Base-by-base conservation (phyloP, 2,329 filamentous ascomycete species). In the Fusarium brevicatenulatum region DNA sequence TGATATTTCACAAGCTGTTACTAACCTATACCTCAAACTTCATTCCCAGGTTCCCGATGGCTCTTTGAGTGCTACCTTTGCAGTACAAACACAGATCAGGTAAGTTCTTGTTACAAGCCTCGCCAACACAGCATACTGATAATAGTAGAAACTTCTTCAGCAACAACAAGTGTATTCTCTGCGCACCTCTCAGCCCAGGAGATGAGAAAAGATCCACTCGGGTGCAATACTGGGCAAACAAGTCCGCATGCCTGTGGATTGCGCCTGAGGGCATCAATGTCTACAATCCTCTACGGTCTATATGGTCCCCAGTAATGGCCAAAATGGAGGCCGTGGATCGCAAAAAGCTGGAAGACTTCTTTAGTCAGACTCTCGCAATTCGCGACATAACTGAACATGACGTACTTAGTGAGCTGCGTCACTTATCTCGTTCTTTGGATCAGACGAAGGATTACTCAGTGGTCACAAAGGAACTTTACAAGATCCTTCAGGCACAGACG, bases 111-210 rank as follows among this genome's bases (percentile, higher is more conserved):
- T 12, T 12, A 1, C 6, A 5, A 10, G 11, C 12, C 36, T 40
- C 1, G 12, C 4, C 7, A 18, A 7, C 2, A 0, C 3, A 10
- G 4, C 13, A 9, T 15, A 13, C 19, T 37, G 9, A 57, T 5
- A 0, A 28, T 4, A 16, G 3, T 3, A 49, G 55, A 13, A 47
- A n/a, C 5, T 58, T n/a, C 4, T 12, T 58, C 7, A 11, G 0
- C 7, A n/a, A 15, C 8, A 28, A 15, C 9, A 15, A 36, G 7
- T 25, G 30, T 5, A 11, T 49, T 21, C 55, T 58, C 15, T 58
- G 55, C 3, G 15, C 32, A 6, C 55, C 54, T 0, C 11, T 36
- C 4, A 1, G 4, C 5, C 10, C 54, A 4, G n/a, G 7, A 0
- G 50, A 30, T 9, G 1, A 6, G 11, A 46, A 16, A 3, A 11